These are phyloP conservation scores for Sarcodon aspratus DNA, from an alignment of 768 basidiomycete genomes.

Conservation along the genomic window DNA sequence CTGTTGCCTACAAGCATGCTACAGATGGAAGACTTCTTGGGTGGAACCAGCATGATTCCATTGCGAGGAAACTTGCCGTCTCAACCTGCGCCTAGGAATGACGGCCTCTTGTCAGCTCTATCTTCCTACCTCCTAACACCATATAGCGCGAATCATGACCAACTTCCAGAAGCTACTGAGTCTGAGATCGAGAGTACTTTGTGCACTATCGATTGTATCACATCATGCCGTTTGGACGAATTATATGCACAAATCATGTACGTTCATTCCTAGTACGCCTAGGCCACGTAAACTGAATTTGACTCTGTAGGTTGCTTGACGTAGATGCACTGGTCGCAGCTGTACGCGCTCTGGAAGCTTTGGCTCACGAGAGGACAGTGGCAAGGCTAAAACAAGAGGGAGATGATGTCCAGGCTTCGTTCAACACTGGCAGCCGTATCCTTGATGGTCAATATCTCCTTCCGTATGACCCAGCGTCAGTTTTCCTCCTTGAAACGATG, in stretches of 20 bases:
- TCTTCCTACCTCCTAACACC: conserved; percentile 97
- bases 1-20: conserved; percentile 83
- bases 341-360: conserved; percentile 74
- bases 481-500: conserved; percentile 93
- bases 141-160: conserved; percentile 66
- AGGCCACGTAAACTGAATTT: background rate
- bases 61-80: conserved; percentile 64
- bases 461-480: conserved; percentile 90
- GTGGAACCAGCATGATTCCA: conserved; percentile 89
- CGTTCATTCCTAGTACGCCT: conserved; percentile 17
- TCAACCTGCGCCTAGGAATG: conserved; percentile 50
- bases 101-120: conserved; percentile 88
- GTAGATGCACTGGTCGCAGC: conserved; percentile 74
- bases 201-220: conserved; percentile 91
- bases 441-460: conserved; percentile 42
- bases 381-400: conserved; percentile 60
- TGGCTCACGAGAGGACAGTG: conserved; percentile 87
- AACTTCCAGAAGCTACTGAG: conserved; percentile 83
- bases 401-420: conserved; percentile 39
- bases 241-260: conserved; percentile 90
- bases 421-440: conserved; percentile 16
- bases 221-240: conserved; percentile 88
- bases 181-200: conserved; percentile 89
- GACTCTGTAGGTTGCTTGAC: conserved; percentile 52
- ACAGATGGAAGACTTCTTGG: conserved; percentile 97